These are phyloP conservation scores for Schrenkiella parvula DNA, from an alignment of 345 rosid genomes.

Conservation along the genomic window DNA sequence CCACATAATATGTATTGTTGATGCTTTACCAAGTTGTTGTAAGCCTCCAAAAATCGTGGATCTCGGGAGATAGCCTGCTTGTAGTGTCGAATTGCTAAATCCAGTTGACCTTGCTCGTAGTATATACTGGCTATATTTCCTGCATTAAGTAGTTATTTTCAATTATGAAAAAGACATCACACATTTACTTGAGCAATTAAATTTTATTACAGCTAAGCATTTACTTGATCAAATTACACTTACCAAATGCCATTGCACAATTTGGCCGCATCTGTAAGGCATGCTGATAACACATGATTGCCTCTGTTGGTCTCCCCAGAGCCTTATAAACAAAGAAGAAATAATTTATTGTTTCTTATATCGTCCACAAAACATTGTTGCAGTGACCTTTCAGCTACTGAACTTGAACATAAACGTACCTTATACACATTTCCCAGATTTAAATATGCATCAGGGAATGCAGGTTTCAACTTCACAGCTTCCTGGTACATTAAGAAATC, in stretches of 20 bases:
- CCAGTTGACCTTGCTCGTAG: constrained; percentile 87
- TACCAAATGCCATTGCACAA: constrained; percentile 82
- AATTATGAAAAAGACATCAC: neutral
- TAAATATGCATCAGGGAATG: constrained; percentile 91
- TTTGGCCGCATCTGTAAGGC: constrained; percentile 84
- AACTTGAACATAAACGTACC: constrained; percentile 53
- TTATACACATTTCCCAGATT: constrained; percentile 96
- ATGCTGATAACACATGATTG: constrained; percentile 82
- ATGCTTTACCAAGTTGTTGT: constrained; percentile 85
- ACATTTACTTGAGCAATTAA: neutral
- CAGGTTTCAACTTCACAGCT: constrained; percentile 87
- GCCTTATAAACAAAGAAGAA: constrained; percentile 61
- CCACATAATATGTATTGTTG: neutral
- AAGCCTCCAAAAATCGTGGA: constrained; percentile 89
- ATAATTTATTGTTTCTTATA: constrained; percentile 37
- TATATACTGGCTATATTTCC: constrained; percentile 88
- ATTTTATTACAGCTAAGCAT: neutral
- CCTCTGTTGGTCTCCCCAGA: constrained; percentile 91
- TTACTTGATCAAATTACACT: constrained; percentile 30
- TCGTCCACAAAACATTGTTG: constrained; percentile 15
- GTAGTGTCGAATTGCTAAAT: constrained; percentile 80
- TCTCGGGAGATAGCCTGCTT: constrained; percentile 83
- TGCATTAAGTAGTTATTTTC: constrained; percentile 30
- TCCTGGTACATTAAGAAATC: constrained; percentile 51
- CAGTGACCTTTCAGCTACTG: constrained; percentile 35